Base-by-base conservation (phyloP, 179 eudicot genomes). In the Sideroxylon spinosum region DNA sequence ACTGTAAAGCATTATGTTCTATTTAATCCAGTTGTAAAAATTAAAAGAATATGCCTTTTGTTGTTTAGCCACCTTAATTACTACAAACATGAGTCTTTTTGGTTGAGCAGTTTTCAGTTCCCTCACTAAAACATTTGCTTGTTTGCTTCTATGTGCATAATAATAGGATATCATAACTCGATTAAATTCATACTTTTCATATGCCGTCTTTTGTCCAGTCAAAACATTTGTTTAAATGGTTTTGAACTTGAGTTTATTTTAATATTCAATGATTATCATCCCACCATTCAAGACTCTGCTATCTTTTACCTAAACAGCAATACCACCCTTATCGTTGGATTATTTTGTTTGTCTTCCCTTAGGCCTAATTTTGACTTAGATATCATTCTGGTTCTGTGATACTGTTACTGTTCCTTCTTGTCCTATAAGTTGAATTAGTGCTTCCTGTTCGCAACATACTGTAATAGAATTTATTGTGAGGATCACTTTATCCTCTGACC, bases 11-110 rank as follows among this genome's bases (percentile, higher is more conserved):
- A 0, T 22, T n/a, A 48, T 44, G 52, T 46, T 75, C 61, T 17
- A 75, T 56, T 57, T 59, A 65, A 20, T 74, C 65, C 65, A 59
- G 76, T 59, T 6, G 64, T 32, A 61, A 11, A 74, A 74, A 23
- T 61, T 44, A 75, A 48, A 25, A 17, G 49, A 1, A 52, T 26
- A 23, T 25, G 75, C 75, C 19, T 53, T 26, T 25, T 53, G 75
- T n/a, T 25, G 32, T 50, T 71, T 71, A 46, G 66, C 66, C 26
- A 20, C 37, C 74, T 68, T 67, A 6, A 32, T 32, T 9, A 4
- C 49, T 68, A 25, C 55, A 44, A 44, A n/a, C 19, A 68, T 32
- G 72, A 68, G 3, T 26, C 29, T 70, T 70, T 70, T 13, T 50
- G 60, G 60, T 14, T n/a, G 13, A 49, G 32, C 37, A 50, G 17